Conservation (phyloP, 2,329 filamentous ascomycete species). For the Talaromyces rugulosus region DNA sequence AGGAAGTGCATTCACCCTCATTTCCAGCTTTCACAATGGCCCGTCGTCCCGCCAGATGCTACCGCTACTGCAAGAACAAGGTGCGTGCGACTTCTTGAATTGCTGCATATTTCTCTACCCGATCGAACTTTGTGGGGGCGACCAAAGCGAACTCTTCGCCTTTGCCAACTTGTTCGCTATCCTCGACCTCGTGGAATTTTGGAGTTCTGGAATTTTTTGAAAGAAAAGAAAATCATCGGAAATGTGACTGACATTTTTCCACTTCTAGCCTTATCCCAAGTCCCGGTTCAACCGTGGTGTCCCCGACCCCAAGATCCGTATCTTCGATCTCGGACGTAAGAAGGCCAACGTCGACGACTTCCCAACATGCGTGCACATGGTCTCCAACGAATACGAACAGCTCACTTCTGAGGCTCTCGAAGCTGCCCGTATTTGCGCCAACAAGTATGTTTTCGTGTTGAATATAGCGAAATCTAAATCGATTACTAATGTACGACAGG, state of each 20-base stretch:
- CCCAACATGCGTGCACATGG: conserved; percentile 97
- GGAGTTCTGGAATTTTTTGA: background rate
- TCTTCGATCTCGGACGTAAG: conserved; percentile 99
- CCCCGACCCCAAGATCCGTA: conserved; percentile 74
- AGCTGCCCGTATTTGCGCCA: conserved; percentile 99
- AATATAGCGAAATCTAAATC: background rate
- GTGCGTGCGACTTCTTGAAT: conserved; percentile 53
- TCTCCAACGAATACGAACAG: conserved; percentile 99
- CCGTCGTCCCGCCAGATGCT: conserved; percentile 98
- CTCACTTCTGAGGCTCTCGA: conserved; percentile 99
- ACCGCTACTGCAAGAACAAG: conserved; percentile 99
- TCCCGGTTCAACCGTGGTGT: conserved; percentile 99
- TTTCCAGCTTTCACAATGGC: conserved; percentile 81
- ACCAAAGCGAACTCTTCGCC: background rate
- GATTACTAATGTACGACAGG: conserved; percentile 28
- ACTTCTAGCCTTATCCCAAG: conserved; percentile 91
- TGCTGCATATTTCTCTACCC: conserved; percentile 3
- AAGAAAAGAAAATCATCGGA: background rate
- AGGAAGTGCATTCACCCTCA: conserved; percentile 42
- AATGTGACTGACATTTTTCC: background rate
- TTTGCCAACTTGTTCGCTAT: background rate
- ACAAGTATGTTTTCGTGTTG: conserved; percentile 67
- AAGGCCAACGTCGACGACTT: conserved; percentile 98
- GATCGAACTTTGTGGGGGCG: conserved; percentile 25
- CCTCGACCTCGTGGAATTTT: no score